Evolutionary conservation across 768 basidiomycete genomes (phyloP), one percentile per base, ranked within the genome.

Genomic region (Rhizopogon vinicolor): DNA sequence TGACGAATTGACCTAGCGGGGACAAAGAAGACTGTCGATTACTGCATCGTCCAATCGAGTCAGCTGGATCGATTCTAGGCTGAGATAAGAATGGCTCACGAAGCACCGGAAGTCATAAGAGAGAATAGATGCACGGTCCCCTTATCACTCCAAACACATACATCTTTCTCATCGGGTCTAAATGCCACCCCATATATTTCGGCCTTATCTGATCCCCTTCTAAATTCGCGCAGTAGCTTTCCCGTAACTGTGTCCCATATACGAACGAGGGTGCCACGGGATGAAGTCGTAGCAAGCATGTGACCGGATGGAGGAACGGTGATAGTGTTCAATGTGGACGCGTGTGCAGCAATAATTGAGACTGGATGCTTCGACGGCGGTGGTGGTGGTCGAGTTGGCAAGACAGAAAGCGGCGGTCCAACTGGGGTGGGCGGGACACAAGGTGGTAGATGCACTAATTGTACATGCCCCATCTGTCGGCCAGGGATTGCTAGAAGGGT

Each of bases 61-160:
- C 37, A 18, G 41, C 29, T 41, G 31, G 29, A 58, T 46, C 42
- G 37, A 49, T 31, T 25, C 52, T 45, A 41, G 37, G 29, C 41
- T 57, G 16, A 44, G 19, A 58, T 41, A 52, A 48, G 13, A 29
- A 51, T 44, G 35, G 81, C 87, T 77, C 69, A 89, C 87, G 83
- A 81, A 58, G 81, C 69, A 7, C 84, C 85, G 18, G 86, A 81
- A 41, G 78, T 77, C 45, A 79, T 76, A 22, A 96, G 76, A 42
- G 88, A 84, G 70, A 95, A 96, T 42, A 94, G 77, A 66, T 97
- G 93, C 7, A 97, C 85, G 0, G 93, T 97, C 37, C 93, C 93
- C 71, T 97, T 97, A 69, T 97, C 93, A 65, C 92, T 94, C 88
- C 92, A 93, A 9, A 91, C 93, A 63, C 90, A 91, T 0, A 96